Evolutionary conservation across 176 grass and related monocot species (phyloP), one percentile per base, ranked within the genome.

Genomic region (Musa schizocarpa): DNA sequence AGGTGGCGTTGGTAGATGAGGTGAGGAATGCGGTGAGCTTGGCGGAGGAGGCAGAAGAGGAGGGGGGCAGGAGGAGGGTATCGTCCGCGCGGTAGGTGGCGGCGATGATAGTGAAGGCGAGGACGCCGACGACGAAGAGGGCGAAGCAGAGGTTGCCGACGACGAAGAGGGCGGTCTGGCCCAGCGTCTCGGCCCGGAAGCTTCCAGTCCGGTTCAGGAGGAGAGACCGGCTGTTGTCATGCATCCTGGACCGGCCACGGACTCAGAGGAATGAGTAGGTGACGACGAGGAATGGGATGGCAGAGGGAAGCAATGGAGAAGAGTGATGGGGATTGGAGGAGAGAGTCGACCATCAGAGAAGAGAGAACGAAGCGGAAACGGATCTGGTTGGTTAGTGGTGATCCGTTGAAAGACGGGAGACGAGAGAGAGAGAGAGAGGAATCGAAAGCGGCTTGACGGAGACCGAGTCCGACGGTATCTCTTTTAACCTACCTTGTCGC

Each of bases 1-100:
- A 66, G 54, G 83, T 80, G 69, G 85, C 20, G 76, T 69, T 6
- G 76, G 72, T 65, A 20, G 75, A 70, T 13, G 68, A 52, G 75
- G 75, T 65, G 27, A 58, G 27, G 57, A 76, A 63, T 50, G 63
- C 61, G 49, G 76, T 65, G 25, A 65, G 53, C 22, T 34, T 26
- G 63, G 57, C 7, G 57, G 17, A 51, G 25, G 57, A 22, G 8
- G 50, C 16, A 2, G 52, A 34, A 5, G 64, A 11, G 65, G 63
- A 56, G 12, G 77, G 29, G 50, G 23, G 52, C 9, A 56, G 74
- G 74, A 76, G 62, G 22, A 78, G 77, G 65, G 77, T 52, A 4
- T 78, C 65, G 14, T 69, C 52, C 25, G 65, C 50, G 16, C 52
- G 25, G 65, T 78, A 78, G 65, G 77, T 69, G 65, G 77, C 77